Conservation (phyloP, 2,329 filamentous ascomycete species). For the Aspergillus ruber region DNA sequence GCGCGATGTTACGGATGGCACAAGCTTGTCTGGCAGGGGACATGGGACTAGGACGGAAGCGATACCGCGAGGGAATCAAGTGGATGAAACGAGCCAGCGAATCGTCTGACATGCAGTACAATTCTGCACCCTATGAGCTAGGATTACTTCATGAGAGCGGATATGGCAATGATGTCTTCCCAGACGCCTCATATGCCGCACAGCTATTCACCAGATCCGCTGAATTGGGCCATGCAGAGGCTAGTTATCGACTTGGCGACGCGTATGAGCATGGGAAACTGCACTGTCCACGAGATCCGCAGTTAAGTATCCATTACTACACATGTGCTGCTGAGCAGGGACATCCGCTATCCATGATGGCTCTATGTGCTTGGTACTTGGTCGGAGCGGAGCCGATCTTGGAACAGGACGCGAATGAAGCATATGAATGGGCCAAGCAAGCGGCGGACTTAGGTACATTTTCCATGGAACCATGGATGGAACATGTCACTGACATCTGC, state of each 20-base stretch:
- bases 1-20: conserved; percentile 86
- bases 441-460: conserved; percentile 76
- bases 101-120: conserved; percentile 85
- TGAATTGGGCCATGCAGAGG: conserved; percentile 81
- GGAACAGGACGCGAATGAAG: conserved; percentile 91
- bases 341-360: conserved; percentile 91
- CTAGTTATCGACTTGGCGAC: conserved; percentile 84
- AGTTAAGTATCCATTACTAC: conserved; percentile 94
- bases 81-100: conserved; percentile 94
- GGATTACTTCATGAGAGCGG: conserved; percentile 83
- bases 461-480: too few relatives aligned
- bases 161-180: conserved; percentile 91
- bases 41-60: conserved; percentile 66
- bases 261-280: conserved; percentile 91
- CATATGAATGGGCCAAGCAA: conserved; percentile 88
- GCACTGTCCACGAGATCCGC: conserved; percentile 81
- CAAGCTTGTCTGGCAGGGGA: conserved; percentile 86
- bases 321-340: conserved; percentile 82
- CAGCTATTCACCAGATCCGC: conserved; percentile 92
- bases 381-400: conserved; percentile 86
- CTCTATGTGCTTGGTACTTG: conserved; percentile 96
- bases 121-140: conserved; percentile 84
- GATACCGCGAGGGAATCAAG: conserved; percentile 86
- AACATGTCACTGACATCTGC: neutral
- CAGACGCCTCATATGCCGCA: conserved; percentile 81